These are phyloP conservation scores for Vigna radiata DNA, from an alignment of 306 rosid genomes.

Conservation along the genomic window DNA sequence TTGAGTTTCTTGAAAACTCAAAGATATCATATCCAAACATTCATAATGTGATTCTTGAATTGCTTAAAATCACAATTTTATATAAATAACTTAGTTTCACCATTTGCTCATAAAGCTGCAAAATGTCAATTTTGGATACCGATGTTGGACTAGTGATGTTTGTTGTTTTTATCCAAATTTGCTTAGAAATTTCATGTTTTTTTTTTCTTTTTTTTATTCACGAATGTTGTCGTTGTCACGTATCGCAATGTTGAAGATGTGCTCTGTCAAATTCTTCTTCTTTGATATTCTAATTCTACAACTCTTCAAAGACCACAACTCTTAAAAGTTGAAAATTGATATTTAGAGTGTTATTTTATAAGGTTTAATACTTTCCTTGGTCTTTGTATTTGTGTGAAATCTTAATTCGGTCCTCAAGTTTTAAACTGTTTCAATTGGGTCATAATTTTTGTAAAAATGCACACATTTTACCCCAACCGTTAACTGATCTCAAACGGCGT, in stretches of 20 bases:
- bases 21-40: slow-evolving; percentile 30
- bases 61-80: slow-evolving; percentile 19
- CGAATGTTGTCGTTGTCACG: slow-evolving; percentile 36
- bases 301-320: slow-evolving; percentile 7
- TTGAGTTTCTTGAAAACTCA: slow-evolving; percentile 45
- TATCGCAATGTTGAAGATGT: slow-evolving; percentile 34
- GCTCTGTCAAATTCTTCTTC: slow-evolving; percentile 5
- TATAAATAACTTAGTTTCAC: not conserved
- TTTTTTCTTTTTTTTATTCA: not conserved
- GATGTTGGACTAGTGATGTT: slow-evolving; percentile 4
- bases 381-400: no score
- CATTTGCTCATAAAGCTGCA: not conserved
- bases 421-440: no score
- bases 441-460: no score
- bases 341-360: no score
- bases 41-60: slow-evolving; percentile 41
- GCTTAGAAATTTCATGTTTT: slow-evolving; percentile 6
- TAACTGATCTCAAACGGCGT: no score
- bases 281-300: slow-evolving; percentile 1
- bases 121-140: slow-evolving; percentile 28
- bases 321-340: slow-evolving; percentile 21
- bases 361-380: no score
- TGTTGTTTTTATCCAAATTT: not conserved
- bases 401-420: no score
- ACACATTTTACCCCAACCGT: no score